A percentile compares a stretch with the other conserved stretches of the same genome.
Evolutionary conservation across 2,329 filamentous ascomycete genomes (phyloP).

Genomic region (Colletotrichum sojae): DNA sequence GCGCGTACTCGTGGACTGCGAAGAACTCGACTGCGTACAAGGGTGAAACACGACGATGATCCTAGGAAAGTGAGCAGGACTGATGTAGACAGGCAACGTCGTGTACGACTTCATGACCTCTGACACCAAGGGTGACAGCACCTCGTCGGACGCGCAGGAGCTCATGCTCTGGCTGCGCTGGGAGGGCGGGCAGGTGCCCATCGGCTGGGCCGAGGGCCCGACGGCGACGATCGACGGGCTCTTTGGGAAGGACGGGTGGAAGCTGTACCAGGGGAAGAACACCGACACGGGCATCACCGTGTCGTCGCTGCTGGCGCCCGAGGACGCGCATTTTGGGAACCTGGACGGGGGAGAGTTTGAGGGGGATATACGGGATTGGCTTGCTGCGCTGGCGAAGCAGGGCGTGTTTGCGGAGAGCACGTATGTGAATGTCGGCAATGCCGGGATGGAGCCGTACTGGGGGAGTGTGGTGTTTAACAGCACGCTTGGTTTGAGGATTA

Average conservation of each 20-base stretch:
- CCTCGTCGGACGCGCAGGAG: slow-evolving; percentile 54
- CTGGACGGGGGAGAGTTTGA: slow-evolving; percentile 49
- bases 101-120: slow-evolving; percentile 61
- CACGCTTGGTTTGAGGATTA: slow-evolving; percentile 43
- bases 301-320: slow-evolving; percentile 50
- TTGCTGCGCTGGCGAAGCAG: slow-evolving; percentile 53
- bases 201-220: slow-evolving; percentile 54
- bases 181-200: slow-evolving; percentile 60
- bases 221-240: slow-evolving; percentile 53
- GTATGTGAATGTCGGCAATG: slow-evolving; percentile 60
- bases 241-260: slow-evolving; percentile 55
- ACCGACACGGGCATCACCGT: slow-evolving; percentile 59
- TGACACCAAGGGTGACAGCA: slow-evolving; percentile 58
- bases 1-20: slow-evolving; percentile 55
- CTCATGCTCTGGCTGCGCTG: slow-evolving; percentile 62
- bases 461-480: slow-evolving; percentile 44
- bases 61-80: neutral
- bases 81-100: slow-evolving; percentile 51
- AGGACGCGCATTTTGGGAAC: slow-evolving; percentile 51
- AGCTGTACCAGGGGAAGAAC: slow-evolving; percentile 58
- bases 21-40: slow-evolving; percentile 58
- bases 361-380: slow-evolving; percentile 59
- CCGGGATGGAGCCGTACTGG: slow-evolving; percentile 49
- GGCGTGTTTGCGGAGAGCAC: slow-evolving; percentile 53
- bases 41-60: slow-evolving; percentile 24